Evolutionary conservation across 1,284 basidiomycete species (phyloP), one percentile per base, ranked within the genome.

Genomic region (Heterobasidion annosum): DNA sequence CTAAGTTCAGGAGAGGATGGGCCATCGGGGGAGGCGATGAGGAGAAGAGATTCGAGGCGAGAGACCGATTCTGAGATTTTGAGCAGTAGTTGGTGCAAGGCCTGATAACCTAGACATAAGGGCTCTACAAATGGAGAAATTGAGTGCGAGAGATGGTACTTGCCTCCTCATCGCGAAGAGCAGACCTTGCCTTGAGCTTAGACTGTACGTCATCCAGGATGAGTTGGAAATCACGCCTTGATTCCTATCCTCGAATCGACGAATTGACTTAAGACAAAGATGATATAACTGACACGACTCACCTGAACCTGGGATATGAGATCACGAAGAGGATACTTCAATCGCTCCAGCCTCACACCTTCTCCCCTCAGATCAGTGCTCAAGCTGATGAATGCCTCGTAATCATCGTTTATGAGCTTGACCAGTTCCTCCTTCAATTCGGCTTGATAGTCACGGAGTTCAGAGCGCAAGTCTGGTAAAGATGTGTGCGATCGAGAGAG

Each of bases 301-400:
- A 91, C 91, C 67, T 83, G 71, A 51, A 93, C 83, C 61, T 88
- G 81, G 32, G 66, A 65, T 58, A 81, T 82, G n/a, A 96, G 68
- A 16, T 72, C 73, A 9, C 64, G 70, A 49, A 96, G 65, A 1
- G 93, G 93, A 37, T 67, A 67, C 62, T 83, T 81, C 53, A 96
- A 67, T 53, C 78, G 73, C 58, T 81, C 77, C 62, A 95, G 67
- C 57, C 90, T 76, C 48, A 75, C 74, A 1, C 90, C 91, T 68
- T 97, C 93, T 34, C 88, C 91, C 57, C 84, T 77, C 59, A 97
- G 67, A 61, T 94, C 91, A 1, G 90, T 94, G 59, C 94, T 95
- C 25, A 99, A 76, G 61, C 90, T 93, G 61, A 99, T 97, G 68
- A 98, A 98, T 47, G 94, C 94, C 68, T 94, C 93, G 68, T 98